A percentile compares a stretch with the other conserved stretches of the same genome.
phyloP scores from a whole-genome alignment of 306 rosid genomes.

The Canavalia ensiformis region DNA sequence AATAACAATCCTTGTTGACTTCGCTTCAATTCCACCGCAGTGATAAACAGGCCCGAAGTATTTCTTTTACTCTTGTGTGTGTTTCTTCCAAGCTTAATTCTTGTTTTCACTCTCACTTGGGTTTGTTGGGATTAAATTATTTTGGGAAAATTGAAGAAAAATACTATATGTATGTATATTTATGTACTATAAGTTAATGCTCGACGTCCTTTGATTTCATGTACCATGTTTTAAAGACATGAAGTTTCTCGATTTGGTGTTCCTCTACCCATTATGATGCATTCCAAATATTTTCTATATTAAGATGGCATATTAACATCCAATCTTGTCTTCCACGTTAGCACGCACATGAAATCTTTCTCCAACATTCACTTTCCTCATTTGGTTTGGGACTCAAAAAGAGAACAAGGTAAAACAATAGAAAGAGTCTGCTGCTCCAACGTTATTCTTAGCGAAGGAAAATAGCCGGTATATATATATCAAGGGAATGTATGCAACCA shows the following conservation, averaged over 20 bases:
- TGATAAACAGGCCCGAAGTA: background rate
- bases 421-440: background rate
- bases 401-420: slow-evolving; percentile 42
- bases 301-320: slow-evolving; percentile 44
- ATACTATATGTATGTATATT: background rate
- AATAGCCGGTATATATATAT: no score
- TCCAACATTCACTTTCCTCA: slow-evolving; percentile 71
- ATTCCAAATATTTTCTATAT: slow-evolving; percentile 57
- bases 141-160: background rate
- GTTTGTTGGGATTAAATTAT: background rate
- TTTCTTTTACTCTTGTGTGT: background rate
- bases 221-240: slow-evolving; percentile 34
- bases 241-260: slow-evolving; percentile 53
- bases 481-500: no score
- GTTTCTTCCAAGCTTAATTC: background rate
- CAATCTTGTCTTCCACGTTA: slow-evolving; percentile 67
- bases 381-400: slow-evolving; percentile 58
- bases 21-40: background rate
- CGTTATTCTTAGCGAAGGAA: background rate
- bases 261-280: slow-evolving; percentile 32
- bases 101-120: background rate
- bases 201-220: slow-evolving; percentile 55
- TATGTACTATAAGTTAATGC: background rate
- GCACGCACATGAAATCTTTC: slow-evolving; percentile 51
- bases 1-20: background rate